phyloP scores from a whole-genome alignment of 805 yeast species.

The Ogataea paraovalis region DNA sequence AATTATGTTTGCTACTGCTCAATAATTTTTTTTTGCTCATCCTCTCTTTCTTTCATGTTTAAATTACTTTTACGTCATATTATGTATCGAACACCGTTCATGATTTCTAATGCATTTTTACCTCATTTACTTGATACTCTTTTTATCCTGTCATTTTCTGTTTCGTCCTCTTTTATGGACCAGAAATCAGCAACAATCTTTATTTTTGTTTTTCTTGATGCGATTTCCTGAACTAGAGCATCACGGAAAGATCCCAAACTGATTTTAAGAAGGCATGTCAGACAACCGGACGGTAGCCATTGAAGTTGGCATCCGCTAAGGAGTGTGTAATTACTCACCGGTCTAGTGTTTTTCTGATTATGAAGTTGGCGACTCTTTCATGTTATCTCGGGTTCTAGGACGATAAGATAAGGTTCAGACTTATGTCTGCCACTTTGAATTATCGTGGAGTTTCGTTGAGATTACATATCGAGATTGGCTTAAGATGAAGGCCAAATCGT shows the following conservation, averaged over 20 bases:
- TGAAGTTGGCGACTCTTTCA: neutral
- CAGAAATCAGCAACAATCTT: too few species aligned
- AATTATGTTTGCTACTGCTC: neutral
- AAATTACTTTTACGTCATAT: neutral
- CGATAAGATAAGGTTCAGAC: too few species aligned
- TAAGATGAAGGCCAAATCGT: too few species aligned
- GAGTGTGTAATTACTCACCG: constrained; percentile 52
- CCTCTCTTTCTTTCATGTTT: neutral
- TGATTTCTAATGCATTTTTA: neutral
- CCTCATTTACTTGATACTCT: neutral
- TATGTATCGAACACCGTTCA: neutral
- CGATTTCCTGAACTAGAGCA: too few species aligned
- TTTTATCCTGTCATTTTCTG: neutral
- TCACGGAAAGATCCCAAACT: too few species aligned
- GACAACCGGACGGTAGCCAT: constrained; percentile 53
- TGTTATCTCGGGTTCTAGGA: too few species aligned
- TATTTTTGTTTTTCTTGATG: too few species aligned
- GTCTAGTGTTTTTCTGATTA: constrained; percentile 32
- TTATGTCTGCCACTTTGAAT: too few species aligned
- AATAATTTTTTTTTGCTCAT: neutral
- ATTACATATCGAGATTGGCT: too few species aligned
- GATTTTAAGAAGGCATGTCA: constrained; percentile 17
- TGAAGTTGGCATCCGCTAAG: constrained; percentile 53
- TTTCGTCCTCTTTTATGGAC: too few species aligned
- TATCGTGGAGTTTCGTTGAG: too few species aligned